Evolutionary conservation across 495 filamentous ascomycete species (phyloP), one percentile per base, ranked within the genome.

Genomic region (Hypomontagnella monticulosa): DNA sequence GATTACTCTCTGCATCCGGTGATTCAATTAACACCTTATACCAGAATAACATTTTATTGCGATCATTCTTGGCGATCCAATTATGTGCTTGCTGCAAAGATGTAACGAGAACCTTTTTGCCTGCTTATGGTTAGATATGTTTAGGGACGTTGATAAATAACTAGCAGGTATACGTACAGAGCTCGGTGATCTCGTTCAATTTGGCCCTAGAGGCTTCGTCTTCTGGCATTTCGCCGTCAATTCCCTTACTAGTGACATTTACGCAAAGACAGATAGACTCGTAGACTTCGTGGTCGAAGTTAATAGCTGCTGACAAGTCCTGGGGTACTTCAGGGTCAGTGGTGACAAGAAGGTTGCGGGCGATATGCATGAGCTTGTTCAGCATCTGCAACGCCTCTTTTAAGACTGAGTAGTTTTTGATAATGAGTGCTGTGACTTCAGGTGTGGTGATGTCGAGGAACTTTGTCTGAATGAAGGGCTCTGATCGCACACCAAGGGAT

Each of bases 71-170:
- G 77, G 92, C 91, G 23, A 93, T 90, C 76, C 94, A 90, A 69
- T 97, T 97, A 71, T 97, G 93, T 23, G 93, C 85, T 71, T 94
- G 92, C 75, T 97, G 93, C 10, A 97, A 83, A 50, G 90, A 90
- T 0, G 91, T 95, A 18, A 96, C 93, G 23, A 97, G 81, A 3
- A 96, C 83, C 71, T 93, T 93, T 76, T 97, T 97, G 77, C 93
- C 85, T 89, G 54, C 23, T 8, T 15, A 56, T 12, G n/a, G 64
- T 77, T 59, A 78, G 69, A 56, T 68, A 46, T 38, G 33, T 12
- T 27, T 27, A 27, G 23, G 6, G 2, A 8, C 33, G 32, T 18
- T 47, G 18, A n/a, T n/a, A 8, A 16, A 4, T 11, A 9, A 27
- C 32, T 18, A 4, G 16, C 6, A 23, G n/a, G 2, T 14, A 41